Percentiles rank a stretch among this genome's conserved stretches.
These are phyloP conservation scores for Epichloe baconii DNA, from an alignment of 2,329 filamentous ascomycete genomes.

Conservation along the genomic window DNA sequence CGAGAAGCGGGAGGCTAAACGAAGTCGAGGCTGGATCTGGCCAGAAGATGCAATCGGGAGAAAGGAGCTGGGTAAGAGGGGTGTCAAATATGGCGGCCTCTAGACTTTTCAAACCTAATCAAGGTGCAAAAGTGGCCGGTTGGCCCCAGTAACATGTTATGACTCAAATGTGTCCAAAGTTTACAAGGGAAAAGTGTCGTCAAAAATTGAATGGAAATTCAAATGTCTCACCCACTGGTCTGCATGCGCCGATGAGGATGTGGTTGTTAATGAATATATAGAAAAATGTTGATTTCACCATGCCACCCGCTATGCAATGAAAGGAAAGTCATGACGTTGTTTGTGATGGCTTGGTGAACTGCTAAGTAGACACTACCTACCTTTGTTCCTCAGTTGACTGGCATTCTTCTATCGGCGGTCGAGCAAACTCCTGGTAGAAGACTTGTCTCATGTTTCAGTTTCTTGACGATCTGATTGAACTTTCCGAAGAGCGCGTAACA, in stretches of 20 bases:
- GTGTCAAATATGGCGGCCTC: conserved; percentile 39
- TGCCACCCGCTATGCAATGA: background rate
- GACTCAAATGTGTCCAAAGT: background rate
- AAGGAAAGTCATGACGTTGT: too few species aligned
- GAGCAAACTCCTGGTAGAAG: too few species aligned
- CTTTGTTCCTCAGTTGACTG: too few species aligned
- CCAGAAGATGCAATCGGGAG: conserved; percentile 61
- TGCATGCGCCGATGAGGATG: too few species aligned
- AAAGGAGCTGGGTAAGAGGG: conserved; percentile 57
- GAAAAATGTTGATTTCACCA: background rate
- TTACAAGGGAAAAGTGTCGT: background rate
- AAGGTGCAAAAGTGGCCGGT: background rate
- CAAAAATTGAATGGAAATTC: background rate
- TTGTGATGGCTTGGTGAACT: too few species aligned
- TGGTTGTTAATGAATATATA: too few species aligned
- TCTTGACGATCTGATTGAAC: conserved; percentile 17
- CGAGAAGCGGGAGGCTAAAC: conserved; percentile 66
- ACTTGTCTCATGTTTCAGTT: too few species aligned
- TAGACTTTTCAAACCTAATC: background rate
- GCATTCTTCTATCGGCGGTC: too few species aligned
- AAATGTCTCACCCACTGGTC: background rate
- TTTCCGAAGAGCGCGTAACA: conserved; percentile 65
- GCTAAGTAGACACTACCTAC: too few species aligned
- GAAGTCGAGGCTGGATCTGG: conserved; percentile 59
- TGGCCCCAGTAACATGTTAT: background rate